Percentiles rank a stretch among this genome's conserved stretches.
Evolutionary conservation across 768 basidiomycete species (phyloP).

Genomic region (Hemileccinum impolitum): DNA sequence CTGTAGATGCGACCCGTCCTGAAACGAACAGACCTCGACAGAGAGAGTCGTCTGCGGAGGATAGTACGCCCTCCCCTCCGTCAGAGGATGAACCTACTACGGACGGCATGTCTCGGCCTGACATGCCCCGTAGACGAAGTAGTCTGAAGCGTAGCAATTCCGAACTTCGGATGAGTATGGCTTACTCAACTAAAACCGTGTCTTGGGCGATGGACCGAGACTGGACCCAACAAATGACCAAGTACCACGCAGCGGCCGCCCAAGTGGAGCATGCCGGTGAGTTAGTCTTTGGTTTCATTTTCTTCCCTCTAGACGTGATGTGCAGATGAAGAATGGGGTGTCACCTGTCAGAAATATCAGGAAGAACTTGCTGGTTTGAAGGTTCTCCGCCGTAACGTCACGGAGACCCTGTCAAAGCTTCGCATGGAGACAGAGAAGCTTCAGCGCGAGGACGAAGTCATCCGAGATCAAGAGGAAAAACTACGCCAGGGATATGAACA

Average conservation of each 20-base stretch:
- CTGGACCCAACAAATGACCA: constrained; percentile 53
- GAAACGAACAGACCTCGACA: constrained; percentile 16
- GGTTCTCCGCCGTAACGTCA: constrained; percentile 52
- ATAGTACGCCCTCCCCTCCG: constrained; percentile 26
- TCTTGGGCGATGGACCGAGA: constrained; percentile 75
- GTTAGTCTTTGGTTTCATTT: constrained; percentile 8
- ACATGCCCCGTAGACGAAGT: constrained; percentile 50
- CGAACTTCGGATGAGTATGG: constrained; percentile 42
- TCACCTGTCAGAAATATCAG: constrained; percentile 52
- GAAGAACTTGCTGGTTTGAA: constrained; percentile 63
- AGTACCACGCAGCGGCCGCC: constrained; percentile 40
- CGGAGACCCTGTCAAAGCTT: constrained; percentile 37
- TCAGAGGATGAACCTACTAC: constrained; percentile 33
- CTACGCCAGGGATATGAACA: constrained; percentile 37
- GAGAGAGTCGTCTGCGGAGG: constrained; percentile 13
- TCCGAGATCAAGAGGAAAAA: constrained; percentile 41
- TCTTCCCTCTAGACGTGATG: not conserved
- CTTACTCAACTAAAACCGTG: constrained; percentile 59
- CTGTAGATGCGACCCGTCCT: constrained; percentile 18
- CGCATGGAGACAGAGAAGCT: constrained; percentile 40
- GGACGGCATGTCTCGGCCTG: constrained; percentile 30
- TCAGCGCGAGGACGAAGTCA: constrained; percentile 38
- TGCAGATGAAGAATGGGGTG: constrained; percentile 58
- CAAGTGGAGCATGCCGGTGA: constrained; percentile 40
- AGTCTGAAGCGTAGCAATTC: constrained; percentile 58